Base-by-base conservation (phyloP, 495 filamentous ascomycete species). In the Cudoniella acicularis region DNA sequence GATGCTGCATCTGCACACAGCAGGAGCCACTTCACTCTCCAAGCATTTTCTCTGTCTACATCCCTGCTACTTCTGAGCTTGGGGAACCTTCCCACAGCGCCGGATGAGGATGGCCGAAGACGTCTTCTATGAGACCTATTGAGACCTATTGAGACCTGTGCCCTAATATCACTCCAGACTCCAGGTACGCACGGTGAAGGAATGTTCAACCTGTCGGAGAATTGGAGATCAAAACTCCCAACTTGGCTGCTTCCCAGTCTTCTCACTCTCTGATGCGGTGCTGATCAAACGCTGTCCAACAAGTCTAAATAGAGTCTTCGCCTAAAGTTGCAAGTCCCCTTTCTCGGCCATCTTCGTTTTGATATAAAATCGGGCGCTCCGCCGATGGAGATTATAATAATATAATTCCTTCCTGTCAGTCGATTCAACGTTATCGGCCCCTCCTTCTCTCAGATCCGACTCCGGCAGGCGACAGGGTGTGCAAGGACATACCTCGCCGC, bases 191-290 rank as follows among this genome's bases (percentile, higher is more conserved):
- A 30, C 27, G 49, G 48, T 43, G 11, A 23, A 51, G 36, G 10
- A 57, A 47, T 30, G 17, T 59, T n/a, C 11, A 9, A n/a, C 52
- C 56, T 30, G 49, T 52, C 56, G 56, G 56, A 59, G 56, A 52
- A 59, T 52, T 59, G 47, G 18, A 52, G 56, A 59, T 59, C 56
- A 27, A 10, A 55, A 6, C 18, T 24, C 26, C 49, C 54, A 13
- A 27, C 11, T 23, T 23, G 46, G 25, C 45, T 36, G 30, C 24
- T 11, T 30, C n/a, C n/a, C n/a, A n/a, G n/a, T n/a, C n/a, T n/a
- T n/a, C 23, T 22, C 18, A 26, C 20, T 18, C 10, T 24, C 23
- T 36, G 22, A 27, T 30, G 13, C 23, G 20, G 23, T 13, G 11
- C 9, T n/a, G 23, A 27, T 6, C 23, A 8, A n/a, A 6, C 26